These are phyloP conservation scores for Diutina sp. DNA, from an alignment of 1,139 yeast species.

Conservation along the genomic window DNA sequence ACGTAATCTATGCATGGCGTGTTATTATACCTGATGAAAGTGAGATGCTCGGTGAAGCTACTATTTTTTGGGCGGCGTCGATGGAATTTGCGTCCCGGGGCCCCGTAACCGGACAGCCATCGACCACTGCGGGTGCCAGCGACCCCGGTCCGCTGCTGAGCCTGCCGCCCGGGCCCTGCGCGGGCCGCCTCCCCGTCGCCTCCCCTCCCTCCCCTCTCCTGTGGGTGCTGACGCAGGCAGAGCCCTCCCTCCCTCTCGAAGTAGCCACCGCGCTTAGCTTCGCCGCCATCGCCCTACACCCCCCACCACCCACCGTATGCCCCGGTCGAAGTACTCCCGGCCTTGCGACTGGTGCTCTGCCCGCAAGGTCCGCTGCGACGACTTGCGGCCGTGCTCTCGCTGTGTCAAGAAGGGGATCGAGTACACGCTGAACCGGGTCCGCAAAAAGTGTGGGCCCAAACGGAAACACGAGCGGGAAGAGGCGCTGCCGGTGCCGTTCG, in stretches of 20 bases:
- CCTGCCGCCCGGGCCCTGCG: too few species aligned
- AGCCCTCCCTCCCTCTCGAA: too few species aligned
- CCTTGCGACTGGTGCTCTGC: slow-evolving; percentile 12
- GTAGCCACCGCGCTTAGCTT: not conserved
- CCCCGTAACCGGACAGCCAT: not conserved
- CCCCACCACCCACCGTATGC: not conserved
- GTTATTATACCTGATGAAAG: not conserved
- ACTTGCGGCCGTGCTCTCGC: slow-evolving; percentile 5
- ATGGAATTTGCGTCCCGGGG: not conserved
- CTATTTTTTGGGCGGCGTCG: not conserved
- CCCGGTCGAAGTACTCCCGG: slow-evolving; percentile 8
- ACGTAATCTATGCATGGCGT: not conserved
- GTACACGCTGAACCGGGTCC: slow-evolving; percentile 9
- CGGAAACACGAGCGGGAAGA: not conserved
- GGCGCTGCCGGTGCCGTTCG: not conserved
- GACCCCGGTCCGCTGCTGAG: too few species aligned
- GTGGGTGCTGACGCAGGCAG: too few species aligned
- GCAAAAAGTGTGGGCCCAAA: slow-evolving; percentile 10
- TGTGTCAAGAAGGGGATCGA: slow-evolving; percentile 5
- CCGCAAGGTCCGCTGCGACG: slow-evolving; percentile 10
- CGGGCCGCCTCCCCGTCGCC: too few species aligned
- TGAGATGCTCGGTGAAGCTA: not conserved
- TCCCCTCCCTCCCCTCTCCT: too few species aligned
- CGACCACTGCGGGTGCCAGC: too few species aligned
- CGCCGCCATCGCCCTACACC: not conserved